These are phyloP conservation scores for Cyberlindnera xylosilytica DNA, from an alignment of 805 yeast genomes.

Conservation along the genomic window DNA sequence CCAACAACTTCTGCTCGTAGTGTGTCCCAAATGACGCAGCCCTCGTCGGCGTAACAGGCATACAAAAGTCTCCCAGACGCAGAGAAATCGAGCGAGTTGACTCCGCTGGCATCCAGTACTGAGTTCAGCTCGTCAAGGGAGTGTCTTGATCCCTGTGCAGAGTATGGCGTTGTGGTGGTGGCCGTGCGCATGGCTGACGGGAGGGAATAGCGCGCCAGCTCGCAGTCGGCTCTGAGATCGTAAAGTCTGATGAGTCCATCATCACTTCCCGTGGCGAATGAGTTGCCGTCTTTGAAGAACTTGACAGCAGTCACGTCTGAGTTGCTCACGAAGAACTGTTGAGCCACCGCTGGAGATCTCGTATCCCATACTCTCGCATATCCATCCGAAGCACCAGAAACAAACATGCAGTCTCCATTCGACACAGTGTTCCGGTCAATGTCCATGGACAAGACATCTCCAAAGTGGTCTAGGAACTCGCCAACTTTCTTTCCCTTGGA, in stretches of 20 bases:
- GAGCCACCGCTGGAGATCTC: slow-evolving; percentile 38
- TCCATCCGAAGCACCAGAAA: slow-evolving; percentile 69
- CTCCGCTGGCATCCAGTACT: slow-evolving; percentile 58
- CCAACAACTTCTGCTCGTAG: slow-evolving; percentile 65
- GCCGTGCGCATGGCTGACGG: slow-evolving; percentile 14
- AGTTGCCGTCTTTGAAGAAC: slow-evolving; percentile 67
- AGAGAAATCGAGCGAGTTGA: slow-evolving; percentile 70
- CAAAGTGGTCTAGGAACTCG: slow-evolving; percentile 63
- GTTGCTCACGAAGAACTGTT: slow-evolving; percentile 51
- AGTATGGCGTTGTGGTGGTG: slow-evolving; percentile 4
- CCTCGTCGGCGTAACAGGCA: slow-evolving; percentile 71
- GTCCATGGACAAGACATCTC: slow-evolving; percentile 61
- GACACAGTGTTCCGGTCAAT: slow-evolving; percentile 23
- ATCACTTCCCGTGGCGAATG: slow-evolving; percentile 75
- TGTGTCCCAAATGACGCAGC: slow-evolving; percentile 76
- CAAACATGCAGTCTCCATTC: slow-evolving; percentile 35
- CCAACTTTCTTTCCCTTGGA: slow-evolving; percentile 50
- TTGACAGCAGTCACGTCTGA: slow-evolving; percentile 63
- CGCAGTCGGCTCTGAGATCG: slow-evolving; percentile 78
- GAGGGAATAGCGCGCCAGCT: slow-evolving; percentile 47
- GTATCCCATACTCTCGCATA: slow-evolving; percentile 64
- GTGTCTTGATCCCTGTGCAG: slow-evolving; percentile 22
- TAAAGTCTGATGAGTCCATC: slow-evolving; percentile 68
- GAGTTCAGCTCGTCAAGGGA: slow-evolving; percentile 24
- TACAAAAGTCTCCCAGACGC: slow-evolving; percentile 71